Evolutionary conservation across 2,329 filamentous ascomycete species (phyloP).

Genomic region (Aureobasidium sp.): DNA sequence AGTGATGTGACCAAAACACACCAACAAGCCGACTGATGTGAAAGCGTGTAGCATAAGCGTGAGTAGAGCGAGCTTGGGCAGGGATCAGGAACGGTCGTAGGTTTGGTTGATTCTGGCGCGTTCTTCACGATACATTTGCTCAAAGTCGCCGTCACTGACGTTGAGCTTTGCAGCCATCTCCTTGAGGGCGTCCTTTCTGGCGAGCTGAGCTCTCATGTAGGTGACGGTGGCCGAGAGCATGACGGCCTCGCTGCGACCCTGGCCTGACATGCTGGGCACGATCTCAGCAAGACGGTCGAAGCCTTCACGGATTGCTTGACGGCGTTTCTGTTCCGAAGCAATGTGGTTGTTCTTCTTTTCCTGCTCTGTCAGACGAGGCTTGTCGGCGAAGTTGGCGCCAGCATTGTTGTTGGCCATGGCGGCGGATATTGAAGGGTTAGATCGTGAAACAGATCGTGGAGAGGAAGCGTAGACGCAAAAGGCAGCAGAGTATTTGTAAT

Average conservation of each 20-base stretch:
- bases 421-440: background rate
- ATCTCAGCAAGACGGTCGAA: slow-evolving; percentile 74
- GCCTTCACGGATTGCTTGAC: slow-evolving; percentile 68
- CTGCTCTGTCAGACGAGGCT: slow-evolving; percentile 57
- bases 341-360: slow-evolving; percentile 71
- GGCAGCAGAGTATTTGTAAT: background rate
- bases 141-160: slow-evolving; percentile 18
- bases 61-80: background rate
- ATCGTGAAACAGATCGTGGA: background rate
- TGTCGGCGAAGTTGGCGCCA: slow-evolving; percentile 32
- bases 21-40: background rate
- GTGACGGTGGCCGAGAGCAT: slow-evolving; percentile 55
- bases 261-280: slow-evolving; percentile 73
- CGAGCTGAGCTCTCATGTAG: slow-evolving; percentile 34
- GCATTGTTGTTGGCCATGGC: slow-evolving; percentile 1
- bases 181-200: slow-evolving; percentile 27
- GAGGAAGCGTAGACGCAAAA: background rate
- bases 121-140: slow-evolving; percentile 16
- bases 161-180: slow-evolving; percentile 24
- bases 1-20: background rate
- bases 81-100: slow-evolving; percentile 3
- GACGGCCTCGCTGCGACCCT: slow-evolving; percentile 74
- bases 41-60: background rate
- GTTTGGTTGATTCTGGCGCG: slow-evolving; percentile 8
- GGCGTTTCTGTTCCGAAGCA: slow-evolving; percentile 57